These are phyloP conservation scores for Fennellomyces sp. DNA, from an alignment of 371 early-diverging fungal genomes.

Conservation along the genomic window DNA sequence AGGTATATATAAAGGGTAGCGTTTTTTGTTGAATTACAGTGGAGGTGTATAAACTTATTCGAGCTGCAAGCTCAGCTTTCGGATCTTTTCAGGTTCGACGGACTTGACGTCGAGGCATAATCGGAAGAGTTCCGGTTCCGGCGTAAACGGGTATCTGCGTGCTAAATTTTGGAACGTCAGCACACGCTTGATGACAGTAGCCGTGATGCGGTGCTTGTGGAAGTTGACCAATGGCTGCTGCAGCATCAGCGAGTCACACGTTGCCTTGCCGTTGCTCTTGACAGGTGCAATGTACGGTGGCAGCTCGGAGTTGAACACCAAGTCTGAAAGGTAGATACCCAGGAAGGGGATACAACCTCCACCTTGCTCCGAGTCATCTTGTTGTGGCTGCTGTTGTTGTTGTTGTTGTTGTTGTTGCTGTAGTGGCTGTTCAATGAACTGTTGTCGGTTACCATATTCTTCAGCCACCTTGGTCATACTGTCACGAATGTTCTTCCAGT, in stretches of 20 bases:
- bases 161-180: constrained; percentile 63
- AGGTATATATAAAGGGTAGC: neutral
- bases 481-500: constrained; percentile 70
- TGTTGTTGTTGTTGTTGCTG: neutral
- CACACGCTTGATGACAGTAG: constrained; percentile 66
- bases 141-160: constrained; percentile 57
- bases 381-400: constrained; percentile 4
- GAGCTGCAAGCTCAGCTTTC: constrained; percentile 30
- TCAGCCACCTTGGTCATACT: constrained; percentile 66
- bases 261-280: constrained; percentile 10
- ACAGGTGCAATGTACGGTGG: constrained; percentile 51
- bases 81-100: constrained; percentile 37
- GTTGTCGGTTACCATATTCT: constrained; percentile 47
- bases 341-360: constrained; percentile 68
- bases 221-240: constrained; percentile 63
- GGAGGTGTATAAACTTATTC: neutral
- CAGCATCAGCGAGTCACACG: constrained; percentile 25
- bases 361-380: constrained; percentile 26
- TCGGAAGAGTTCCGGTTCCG: constrained; percentile 43
- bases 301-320: constrained; percentile 67
- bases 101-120: constrained; percentile 35
- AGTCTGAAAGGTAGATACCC: constrained; percentile 70
- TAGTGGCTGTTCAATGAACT: neutral
- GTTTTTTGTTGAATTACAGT: too few species aligned
- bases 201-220: constrained; percentile 65